Evolutionary conservation across 805 yeast species (phyloP).

Genomic region (Komagataella pseudopastoris): DNA sequence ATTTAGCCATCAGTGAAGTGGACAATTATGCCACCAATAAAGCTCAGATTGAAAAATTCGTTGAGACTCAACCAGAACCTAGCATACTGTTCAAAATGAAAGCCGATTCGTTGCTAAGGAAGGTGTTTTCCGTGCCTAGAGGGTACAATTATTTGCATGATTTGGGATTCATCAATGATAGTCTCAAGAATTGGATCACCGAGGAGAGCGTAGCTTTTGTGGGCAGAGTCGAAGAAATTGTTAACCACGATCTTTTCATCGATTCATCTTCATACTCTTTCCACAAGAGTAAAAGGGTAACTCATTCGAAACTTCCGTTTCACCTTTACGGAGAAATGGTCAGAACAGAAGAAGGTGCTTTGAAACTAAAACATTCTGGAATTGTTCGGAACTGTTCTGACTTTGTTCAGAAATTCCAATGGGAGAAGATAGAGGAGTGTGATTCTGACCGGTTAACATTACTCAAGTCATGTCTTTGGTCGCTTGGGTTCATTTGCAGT

Average conservation of each 20-base stretch:
- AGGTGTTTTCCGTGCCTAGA: constrained; percentile 45
- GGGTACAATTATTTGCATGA: constrained; percentile 60
- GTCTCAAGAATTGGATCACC: constrained; percentile 22
- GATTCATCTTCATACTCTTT: not conserved
- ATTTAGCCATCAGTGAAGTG: constrained; percentile 39
- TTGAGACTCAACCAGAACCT: not conserved
- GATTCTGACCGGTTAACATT: not conserved
- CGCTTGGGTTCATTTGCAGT: constrained; percentile 72
- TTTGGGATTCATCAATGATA: constrained; percentile 45
- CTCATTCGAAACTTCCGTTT: constrained; percentile 24
- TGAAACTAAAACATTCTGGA: not conserved
- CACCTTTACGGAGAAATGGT: constrained; percentile 76
- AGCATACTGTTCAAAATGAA: not conserved
- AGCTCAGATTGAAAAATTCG: not conserved
- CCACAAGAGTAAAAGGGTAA: too few relatives aligned
- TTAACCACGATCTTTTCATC: constrained; percentile 2
- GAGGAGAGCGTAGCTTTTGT: not conserved
- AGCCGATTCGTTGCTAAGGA: constrained; percentile 38
- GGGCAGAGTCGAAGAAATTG: not conserved
- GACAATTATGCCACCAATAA: constrained; percentile 20
- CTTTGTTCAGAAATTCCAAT: constrained; percentile 7
- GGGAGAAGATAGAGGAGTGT: constrained; percentile 23
- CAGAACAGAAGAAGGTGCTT: constrained; percentile 61
- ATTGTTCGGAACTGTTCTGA: not conserved
- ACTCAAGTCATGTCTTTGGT: constrained; percentile 75